Conservation (phyloP, 2,329 filamentous ascomycete genomes). For the Madurella mycetomatis region DNA sequence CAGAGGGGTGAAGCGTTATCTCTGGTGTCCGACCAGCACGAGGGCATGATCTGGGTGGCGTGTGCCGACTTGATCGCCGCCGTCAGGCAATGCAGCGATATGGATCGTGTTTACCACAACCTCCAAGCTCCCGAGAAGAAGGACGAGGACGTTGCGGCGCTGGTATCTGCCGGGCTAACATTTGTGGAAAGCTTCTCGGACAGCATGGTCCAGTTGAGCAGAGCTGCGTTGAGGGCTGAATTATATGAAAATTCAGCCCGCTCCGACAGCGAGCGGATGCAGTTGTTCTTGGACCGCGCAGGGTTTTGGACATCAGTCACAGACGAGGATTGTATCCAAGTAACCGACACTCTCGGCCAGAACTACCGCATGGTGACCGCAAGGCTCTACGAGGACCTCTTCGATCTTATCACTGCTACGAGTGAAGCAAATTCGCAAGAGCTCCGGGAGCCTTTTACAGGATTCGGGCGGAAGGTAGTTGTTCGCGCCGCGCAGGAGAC, state of each 20-base stretch:
- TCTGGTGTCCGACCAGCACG: slow-evolving; percentile 66
- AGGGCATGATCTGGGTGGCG: slow-evolving; percentile 75
- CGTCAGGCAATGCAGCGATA: slow-evolving; percentile 70
- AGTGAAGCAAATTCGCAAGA: slow-evolving; percentile 44
- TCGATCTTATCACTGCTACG: slow-evolving; percentile 42
- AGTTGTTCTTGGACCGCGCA: slow-evolving; percentile 71
- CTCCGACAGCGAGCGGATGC: slow-evolving; percentile 69
- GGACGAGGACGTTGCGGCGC: slow-evolving; percentile 51
- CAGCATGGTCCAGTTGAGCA: slow-evolving; percentile 63
- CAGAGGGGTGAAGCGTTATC: slow-evolving; percentile 78
- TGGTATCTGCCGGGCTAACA: slow-evolving; percentile 64
- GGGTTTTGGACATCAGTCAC: slow-evolving; percentile 75
- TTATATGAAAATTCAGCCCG: slow-evolving; percentile 68
- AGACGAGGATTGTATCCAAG: slow-evolving; percentile 70
- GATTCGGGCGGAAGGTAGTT: slow-evolving; percentile 71
- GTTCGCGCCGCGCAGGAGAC: slow-evolving; percentile 76
- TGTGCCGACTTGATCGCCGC: slow-evolving; percentile 77
- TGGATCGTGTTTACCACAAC: slow-evolving; percentile 75
- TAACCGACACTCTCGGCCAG: slow-evolving; percentile 65
- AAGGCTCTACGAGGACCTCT: slow-evolving; percentile 50
- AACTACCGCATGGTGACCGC: slow-evolving; percentile 56
- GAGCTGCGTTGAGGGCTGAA: slow-evolving; percentile 64
- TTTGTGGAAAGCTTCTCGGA: slow-evolving; percentile 70
- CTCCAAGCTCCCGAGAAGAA: slow-evolving; percentile 47
- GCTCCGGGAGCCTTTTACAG: slow-evolving; percentile 55